A percentile compares a stretch with the other conserved stretches of the same genome.
phyloP scores from a whole-genome alignment of 768 basidiomycete species.

The Fomitopsis pulvina region DNA sequence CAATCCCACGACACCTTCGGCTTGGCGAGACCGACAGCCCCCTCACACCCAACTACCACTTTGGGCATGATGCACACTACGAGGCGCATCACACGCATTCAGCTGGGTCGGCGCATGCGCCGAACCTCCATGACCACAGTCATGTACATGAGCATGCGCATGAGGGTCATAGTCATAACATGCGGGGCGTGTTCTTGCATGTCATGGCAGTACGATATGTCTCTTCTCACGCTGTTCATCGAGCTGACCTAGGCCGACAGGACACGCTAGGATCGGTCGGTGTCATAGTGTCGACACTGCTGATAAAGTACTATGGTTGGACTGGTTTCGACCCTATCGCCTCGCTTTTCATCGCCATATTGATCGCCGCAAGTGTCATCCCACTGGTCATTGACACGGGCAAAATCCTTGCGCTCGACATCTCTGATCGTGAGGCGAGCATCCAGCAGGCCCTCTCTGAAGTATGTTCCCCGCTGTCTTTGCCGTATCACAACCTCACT shows the following conservation, averaged over 20 bases:
- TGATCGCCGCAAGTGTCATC: conserved; percentile 93
- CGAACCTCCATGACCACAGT: conserved; percentile 44
- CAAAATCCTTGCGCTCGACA: conserved; percentile 78
- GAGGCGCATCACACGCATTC: conserved; percentile 32
- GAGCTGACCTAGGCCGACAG: conserved; percentile 28
- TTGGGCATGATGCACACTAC: conserved; percentile 48
- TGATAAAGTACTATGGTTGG: conserved; percentile 97
- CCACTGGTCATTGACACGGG: conserved; percentile 95
- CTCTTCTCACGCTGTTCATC: neutral
- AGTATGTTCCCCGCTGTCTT: conserved; percentile 32
- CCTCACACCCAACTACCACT: conserved; percentile 34
- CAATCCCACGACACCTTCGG: conserved; percentile 19
- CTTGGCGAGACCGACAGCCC: conserved; percentile 9
- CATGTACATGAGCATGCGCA: conserved; percentile 42
- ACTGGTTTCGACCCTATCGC: conserved; percentile 99
- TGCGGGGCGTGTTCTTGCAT: conserved; percentile 97
- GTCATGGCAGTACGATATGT: conserved; percentile 76
- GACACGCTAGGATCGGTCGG: conserved; percentile 97
- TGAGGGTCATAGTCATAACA: conserved; percentile 94
- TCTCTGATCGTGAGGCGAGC: conserved; percentile 51
- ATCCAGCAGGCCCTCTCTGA: conserved; percentile 58
- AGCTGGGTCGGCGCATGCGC: conserved; percentile 24
- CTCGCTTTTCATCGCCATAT: conserved; percentile 88
- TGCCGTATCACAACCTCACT: neutral
- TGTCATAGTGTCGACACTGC: conserved; percentile 92